phyloP scores from a whole-genome alignment of 352 stramenopile genomes.

The Phytophthora capsici region DNA sequence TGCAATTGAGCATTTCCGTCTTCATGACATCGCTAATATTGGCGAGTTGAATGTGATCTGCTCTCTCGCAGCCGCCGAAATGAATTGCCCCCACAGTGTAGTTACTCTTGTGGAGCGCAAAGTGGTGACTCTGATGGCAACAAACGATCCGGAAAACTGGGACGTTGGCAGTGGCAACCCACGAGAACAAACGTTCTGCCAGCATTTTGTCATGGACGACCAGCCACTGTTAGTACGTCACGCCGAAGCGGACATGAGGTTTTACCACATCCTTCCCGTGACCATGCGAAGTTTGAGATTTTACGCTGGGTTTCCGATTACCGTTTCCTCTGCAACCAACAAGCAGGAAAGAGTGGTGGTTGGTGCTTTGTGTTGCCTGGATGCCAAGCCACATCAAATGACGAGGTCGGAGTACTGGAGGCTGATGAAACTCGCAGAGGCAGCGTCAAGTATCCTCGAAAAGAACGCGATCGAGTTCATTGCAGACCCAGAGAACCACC shows the following conservation, averaged over 20 bases:
- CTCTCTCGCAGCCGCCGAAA: conserved; percentile 34
- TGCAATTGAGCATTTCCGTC: conserved; percentile 23
- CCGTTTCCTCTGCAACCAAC: conserved; percentile 3
- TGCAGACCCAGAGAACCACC: no score
- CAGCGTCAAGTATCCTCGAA: conserved; percentile 35
- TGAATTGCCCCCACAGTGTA: conserved; percentile 30
- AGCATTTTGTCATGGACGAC: conserved; percentile 52
- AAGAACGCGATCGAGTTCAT: conserved; percentile 15
- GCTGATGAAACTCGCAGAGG: conserved; percentile 37
- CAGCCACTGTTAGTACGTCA: conserved; percentile 45
- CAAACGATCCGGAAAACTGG: conserved; percentile 31
- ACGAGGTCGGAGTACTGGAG: conserved; percentile 47
- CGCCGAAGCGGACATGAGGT: conserved; percentile 43
- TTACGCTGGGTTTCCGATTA: conserved; percentile 46
- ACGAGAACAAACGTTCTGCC: conserved; percentile 45
- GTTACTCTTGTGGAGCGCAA: conserved; percentile 39
- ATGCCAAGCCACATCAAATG: conserved; percentile 33
- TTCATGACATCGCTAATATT: conserved; percentile 23
- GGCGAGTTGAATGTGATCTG: conserved; percentile 42
- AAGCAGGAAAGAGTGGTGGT: conserved; percentile 27
- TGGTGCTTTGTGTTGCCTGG: conserved; percentile 46
- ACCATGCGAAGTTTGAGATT: conserved; percentile 32
- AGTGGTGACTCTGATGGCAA: conserved; percentile 30
- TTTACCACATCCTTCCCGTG: conserved; percentile 42
- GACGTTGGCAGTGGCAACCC: conserved; percentile 36